Evolutionary conservation across 2,329 filamentous ascomycete species (phyloP).

Genomic region (Fusarium compactum): DNA sequence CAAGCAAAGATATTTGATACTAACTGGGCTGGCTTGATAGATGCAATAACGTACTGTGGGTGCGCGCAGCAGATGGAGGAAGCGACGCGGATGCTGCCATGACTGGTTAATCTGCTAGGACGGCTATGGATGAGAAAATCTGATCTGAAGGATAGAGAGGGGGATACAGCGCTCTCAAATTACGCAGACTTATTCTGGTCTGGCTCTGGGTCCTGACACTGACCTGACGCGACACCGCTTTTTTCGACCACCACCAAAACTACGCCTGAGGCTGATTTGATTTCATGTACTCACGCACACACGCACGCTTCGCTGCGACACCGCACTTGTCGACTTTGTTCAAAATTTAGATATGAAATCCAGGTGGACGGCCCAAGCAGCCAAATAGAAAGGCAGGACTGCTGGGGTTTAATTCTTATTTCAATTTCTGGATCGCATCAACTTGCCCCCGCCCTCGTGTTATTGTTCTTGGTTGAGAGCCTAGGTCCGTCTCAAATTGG

Average conservation of each 20-base stretch:
- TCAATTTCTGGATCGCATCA: constrained; percentile 15
- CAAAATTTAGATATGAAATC: constrained; percentile 24
- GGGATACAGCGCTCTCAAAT: constrained; percentile 18
- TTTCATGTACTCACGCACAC: constrained; percentile 24
- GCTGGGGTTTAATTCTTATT: constrained; percentile 25
- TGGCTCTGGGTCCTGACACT: background rate
- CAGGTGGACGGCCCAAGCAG: constrained; percentile 4
- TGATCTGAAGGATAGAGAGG: constrained; percentile 20
- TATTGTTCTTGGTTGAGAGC: background rate
- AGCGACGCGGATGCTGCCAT: constrained; percentile 68
- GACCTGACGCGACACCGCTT: constrained; percentile 25
- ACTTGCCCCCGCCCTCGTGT: background rate
- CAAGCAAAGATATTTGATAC: background rate
- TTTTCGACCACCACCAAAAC: constrained; percentile 23
- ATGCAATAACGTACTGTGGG: constrained; percentile 98
- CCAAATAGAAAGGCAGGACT: constrained; percentile 1
- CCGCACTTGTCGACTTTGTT: constrained; percentile 3
- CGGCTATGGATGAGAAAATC: constrained; percentile 16
- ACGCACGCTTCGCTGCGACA: background rate
- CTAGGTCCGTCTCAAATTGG: background rate
- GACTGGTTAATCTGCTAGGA: constrained; percentile 58
- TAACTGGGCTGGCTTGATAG: constrained; percentile 56
- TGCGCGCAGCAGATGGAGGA: constrained; percentile 69
- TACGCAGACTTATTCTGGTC: constrained; percentile 21
- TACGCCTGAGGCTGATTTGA: constrained; percentile 14